Percentiles rank a stretch among this genome's conserved stretches.
Conservation (phyloP, 805 yeast species). For the Teunomyces lycoperdinae region DNA sequence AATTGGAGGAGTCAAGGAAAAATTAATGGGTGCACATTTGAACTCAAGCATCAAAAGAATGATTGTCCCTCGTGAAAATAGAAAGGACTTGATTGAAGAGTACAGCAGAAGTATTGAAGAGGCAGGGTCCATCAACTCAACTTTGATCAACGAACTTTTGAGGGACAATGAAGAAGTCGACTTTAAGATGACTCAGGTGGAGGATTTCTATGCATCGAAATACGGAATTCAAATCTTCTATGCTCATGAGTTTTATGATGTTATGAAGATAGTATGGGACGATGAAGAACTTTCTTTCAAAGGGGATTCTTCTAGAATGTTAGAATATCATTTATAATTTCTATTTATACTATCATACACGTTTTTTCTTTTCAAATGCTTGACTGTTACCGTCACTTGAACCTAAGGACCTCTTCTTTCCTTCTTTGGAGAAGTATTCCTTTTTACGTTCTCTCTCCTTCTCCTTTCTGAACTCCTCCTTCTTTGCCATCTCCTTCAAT, state of each 20-base stretch:
- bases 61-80: constrained; percentile 67
- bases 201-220: constrained; percentile 47
- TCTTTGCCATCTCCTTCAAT: constrained; percentile 71
- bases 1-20: constrained; percentile 80
- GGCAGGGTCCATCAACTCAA: constrained; percentile 18
- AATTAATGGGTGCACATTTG: constrained; percentile 74
- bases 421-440: constrained; percentile 74
- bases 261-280: constrained; percentile 68
- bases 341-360: constrained; percentile 14
- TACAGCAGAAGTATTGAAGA: constrained; percentile 39
- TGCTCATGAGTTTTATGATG: constrained; percentile 79
- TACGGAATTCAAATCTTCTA: constrained; percentile 60
- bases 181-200: constrained; percentile 39
- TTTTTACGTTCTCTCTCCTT: constrained; percentile 83
- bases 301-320: constrained; percentile 23
- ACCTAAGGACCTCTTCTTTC: constrained; percentile 56
- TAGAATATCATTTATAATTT: constrained; percentile 28
- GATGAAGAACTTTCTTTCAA: constrained; percentile 25
- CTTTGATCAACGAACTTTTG: constrained; percentile 32
- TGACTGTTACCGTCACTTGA: constrained; percentile 27
- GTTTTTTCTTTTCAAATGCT: constrained; percentile 35
- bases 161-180: constrained; percentile 31
- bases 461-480: constrained; percentile 65
- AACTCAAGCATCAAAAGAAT: constrained; percentile 56
- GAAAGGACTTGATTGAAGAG: constrained; percentile 65